phyloP scores from a whole-genome alignment of 2,329 filamentous ascomycete genomes.

The Ceratocystiopsis sp. region DNA sequence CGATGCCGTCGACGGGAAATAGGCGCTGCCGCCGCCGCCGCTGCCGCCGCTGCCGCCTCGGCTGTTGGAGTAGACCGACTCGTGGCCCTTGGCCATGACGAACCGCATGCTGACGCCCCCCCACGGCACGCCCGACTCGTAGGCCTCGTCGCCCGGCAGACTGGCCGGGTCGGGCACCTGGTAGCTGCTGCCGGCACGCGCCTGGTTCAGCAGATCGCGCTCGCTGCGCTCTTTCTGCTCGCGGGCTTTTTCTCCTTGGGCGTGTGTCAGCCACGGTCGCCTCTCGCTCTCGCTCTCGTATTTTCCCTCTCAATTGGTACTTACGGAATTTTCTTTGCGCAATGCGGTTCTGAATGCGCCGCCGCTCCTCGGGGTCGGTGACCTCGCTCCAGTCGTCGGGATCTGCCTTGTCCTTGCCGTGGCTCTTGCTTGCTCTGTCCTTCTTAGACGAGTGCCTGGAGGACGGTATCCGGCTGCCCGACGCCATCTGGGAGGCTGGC shows the following conservation, averaged over 20 bases:
- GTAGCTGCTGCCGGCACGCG: constrained; percentile 48
- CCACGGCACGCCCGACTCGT: constrained; percentile 51
- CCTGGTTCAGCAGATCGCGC: constrained; percentile 44
- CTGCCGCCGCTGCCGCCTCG: constrained; percentile 11
- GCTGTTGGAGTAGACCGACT: constrained; percentile 26
- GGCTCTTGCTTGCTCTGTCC: constrained; percentile 11
- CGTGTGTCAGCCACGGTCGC: neutral
- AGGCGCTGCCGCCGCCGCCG: neutral
- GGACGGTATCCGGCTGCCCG: neutral
- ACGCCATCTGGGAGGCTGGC: neutral
- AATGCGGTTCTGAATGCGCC: constrained; percentile 60
- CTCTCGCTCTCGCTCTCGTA: neutral
- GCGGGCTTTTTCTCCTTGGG: constrained; percentile 45
- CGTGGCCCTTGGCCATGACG: constrained; percentile 33
- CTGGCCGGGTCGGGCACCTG: constrained; percentile 40
- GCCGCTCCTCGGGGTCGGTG: constrained; percentile 51
- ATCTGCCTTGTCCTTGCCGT: constrained; percentile 28
- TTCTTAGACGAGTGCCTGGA: neutral
- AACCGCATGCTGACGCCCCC: constrained; percentile 47
- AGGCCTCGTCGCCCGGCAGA: constrained; percentile 24
- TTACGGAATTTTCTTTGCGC: constrained; percentile 64
- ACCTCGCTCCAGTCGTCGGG: constrained; percentile 53
- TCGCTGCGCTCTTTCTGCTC: constrained; percentile 50
- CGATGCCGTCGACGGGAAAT: too few relatives aligned
- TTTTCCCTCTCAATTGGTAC: constrained; percentile 15